Evolutionary conservation across 1,139 yeast genomes (phyloP).

Genomic region (Saccharomyces hybrid): DNA sequence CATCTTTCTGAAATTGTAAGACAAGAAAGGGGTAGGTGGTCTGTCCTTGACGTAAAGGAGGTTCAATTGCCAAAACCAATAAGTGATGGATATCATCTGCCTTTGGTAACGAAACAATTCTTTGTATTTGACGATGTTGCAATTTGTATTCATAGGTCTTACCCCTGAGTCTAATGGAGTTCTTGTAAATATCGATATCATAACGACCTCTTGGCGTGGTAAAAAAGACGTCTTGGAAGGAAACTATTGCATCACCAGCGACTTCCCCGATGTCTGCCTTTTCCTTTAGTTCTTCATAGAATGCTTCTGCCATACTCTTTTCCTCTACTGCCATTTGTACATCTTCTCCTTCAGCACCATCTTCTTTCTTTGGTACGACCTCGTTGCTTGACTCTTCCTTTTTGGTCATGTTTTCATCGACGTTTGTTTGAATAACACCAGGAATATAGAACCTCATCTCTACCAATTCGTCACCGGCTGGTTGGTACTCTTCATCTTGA

Average conservation of each 20-base stretch:
- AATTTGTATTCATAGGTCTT: constrained; percentile 96
- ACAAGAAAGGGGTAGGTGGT: constrained; percentile 91
- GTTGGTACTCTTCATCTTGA: constrained; percentile 48
- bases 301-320: constrained; percentile 70
- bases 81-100: constrained; percentile 90
- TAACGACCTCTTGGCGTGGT: constrained; percentile 98
- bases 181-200: constrained; percentile 89
- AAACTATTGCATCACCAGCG: constrained; percentile 94
- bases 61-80: constrained; percentile 83
- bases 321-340: constrained; percentile 42
- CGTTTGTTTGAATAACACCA: constrained; percentile 49
- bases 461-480: constrained; percentile 89
- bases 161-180: constrained; percentile 86
- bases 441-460: constrained; percentile 92
- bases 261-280: constrained; percentile 95
- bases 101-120: constrained; percentile 85
- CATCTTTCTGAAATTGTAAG: constrained; percentile 81
- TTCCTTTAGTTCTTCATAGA: constrained; percentile 86
- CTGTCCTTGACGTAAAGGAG: constrained; percentile 92
- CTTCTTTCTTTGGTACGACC: constrained; percentile 33
- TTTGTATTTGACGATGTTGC: constrained; percentile 82
- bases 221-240: constrained; percentile 84
- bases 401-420: constrained; percentile 31
- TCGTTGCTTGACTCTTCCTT: constrained; percentile 25
- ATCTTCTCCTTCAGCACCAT: constrained; percentile 37